A percentile compares a stretch with the other conserved stretches of the same genome.
phyloP scores from a whole-genome alignment of 176 grass and related monocot species.

The Triticum monococcum region DNA sequence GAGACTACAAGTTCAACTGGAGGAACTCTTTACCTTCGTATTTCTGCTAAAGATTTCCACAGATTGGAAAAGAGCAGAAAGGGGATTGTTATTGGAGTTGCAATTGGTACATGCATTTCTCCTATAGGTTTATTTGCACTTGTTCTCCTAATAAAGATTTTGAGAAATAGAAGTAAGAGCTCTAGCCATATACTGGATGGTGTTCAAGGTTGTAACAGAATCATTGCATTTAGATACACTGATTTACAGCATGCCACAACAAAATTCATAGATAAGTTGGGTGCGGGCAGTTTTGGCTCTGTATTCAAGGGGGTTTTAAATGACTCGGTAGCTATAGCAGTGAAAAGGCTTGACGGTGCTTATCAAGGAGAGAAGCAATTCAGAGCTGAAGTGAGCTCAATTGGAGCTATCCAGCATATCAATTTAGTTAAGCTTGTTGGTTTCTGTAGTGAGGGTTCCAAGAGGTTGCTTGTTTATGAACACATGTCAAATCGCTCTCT shows the following conservation, averaged over 20 bases:
- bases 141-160: no score
- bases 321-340: slow-evolving; percentile 2
- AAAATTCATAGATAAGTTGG: slow-evolving; percentile 51
- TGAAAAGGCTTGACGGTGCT: slow-evolving; percentile 49
- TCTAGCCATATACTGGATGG: no score
- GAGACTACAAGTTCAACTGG: background rate
- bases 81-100: background rate
- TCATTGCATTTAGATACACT: slow-evolving; percentile 32
- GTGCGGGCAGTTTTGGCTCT: slow-evolving; percentile 49
- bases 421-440: slow-evolving; percentile 57
- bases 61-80: background rate
- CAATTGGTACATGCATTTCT: background rate
- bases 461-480: slow-evolving; percentile 65
- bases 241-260: slow-evolving; percentile 46
- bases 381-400: background rate
- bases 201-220: no score
- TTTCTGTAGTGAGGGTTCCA: slow-evolving; percentile 44
- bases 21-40: slow-evolving; percentile 39
- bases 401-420: slow-evolving; percentile 36
- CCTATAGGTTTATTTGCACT: no score
- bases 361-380: slow-evolving; percentile 51
- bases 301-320: slow-evolving; percentile 44
- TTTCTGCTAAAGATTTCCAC: slow-evolving; percentile 32
- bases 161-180: no score
- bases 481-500: slow-evolving; percentile 55